Evolutionary conservation across 331 rosid species (phyloP), one percentile per base, ranked within the genome.

Genomic region (Prunus yedoensis): DNA sequence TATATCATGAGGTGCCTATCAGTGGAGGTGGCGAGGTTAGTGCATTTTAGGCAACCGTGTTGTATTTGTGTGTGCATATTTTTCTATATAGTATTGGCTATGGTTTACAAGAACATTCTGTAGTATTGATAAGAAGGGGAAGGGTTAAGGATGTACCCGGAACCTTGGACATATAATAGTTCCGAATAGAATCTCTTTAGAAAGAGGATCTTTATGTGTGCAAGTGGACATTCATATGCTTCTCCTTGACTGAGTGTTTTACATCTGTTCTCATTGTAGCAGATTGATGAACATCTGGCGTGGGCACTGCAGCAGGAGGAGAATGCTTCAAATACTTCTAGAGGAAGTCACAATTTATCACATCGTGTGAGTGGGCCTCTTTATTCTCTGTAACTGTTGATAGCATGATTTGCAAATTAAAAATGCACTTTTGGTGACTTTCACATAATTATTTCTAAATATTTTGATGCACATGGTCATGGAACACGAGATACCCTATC

Each of bases 211-310:
- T 46, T 46, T 46, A 14, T 71, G 41, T 54, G 21, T 71, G 66
- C 23, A 14, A 14, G 17, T 21, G 73, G 53, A 71, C 50, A 59
- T 70, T 45, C 6, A 5, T 60, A 32, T 77, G 62, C 72, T 78
- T 77, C 66, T 71, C 45, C 71, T 74, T 54, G 57, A 64, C 75
- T 50, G 28, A 68, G 45, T 41, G 69, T 62, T 65, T 56, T 64
- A 77, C 76, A 32, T 47, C 25, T 80, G 41, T 81, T 71, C 63
- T 64, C 56, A 5, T 66, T 85, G 70, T 74, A 65, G 81, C 89
- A 89, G 91, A 50, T 84, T 79, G 99, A 89, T 83, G 97, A 90
- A 75, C 84, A 86, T 77, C 78, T 94, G 66, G 92, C 93, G 8
- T 74, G 88, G 95, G 87, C 76, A 41, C 68, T 87, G 86, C 95